Percentiles rank a stretch among this genome's conserved stretches.
Evolutionary conservation across 768 basidiomycete genomes (phyloP).

Genomic region (Lentinula raphanica): DNA sequence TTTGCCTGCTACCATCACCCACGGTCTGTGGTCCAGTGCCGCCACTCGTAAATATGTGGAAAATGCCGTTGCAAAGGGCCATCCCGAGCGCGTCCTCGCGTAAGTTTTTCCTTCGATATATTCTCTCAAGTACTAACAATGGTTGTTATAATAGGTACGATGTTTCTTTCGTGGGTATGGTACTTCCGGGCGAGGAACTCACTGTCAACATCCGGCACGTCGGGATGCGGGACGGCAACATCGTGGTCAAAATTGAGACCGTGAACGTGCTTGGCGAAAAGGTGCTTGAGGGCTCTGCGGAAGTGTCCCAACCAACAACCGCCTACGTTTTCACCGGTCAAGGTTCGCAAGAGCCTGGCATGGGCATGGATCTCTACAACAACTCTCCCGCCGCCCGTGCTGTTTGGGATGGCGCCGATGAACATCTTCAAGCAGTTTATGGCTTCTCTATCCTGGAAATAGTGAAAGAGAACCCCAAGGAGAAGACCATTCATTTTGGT

Average conservation of each 20-base stretch:
- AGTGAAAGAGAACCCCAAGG: constrained; percentile 97
- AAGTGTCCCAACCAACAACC: constrained; percentile 87
- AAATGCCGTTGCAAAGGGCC: constrained; percentile 88
- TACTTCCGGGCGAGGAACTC: constrained; percentile 85
- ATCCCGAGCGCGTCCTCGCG: constrained; percentile 86
- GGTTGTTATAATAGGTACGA: constrained; percentile 56
- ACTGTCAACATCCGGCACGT: constrained; percentile 83
- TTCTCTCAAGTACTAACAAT: constrained; percentile 4
- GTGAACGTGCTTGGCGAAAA: constrained; percentile 82
- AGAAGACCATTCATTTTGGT: constrained; percentile 98
- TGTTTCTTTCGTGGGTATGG: constrained; percentile 96
- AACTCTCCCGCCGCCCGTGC: constrained; percentile 89
- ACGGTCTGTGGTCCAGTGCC: constrained; percentile 95
- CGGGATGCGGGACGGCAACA: constrained; percentile 90
- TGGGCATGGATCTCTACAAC: constrained; percentile 99
- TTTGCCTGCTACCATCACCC: constrained; percentile 94
- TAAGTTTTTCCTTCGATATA: constrained; percentile 36
- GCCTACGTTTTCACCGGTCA: constrained; percentile 99
- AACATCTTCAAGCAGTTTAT: constrained; percentile 89
- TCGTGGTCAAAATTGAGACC: constrained; percentile 86
- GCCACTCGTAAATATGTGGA: constrained; percentile 91
- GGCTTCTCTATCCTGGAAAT: constrained; percentile 99
- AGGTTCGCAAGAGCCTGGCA: constrained; percentile 95
- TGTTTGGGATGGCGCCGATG: constrained; percentile 96
- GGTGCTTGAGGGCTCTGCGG: constrained; percentile 87